phyloP scores from a whole-genome alignment of 805 yeast species.

The Hanseniaspora pseudoguilliermondii region DNA sequence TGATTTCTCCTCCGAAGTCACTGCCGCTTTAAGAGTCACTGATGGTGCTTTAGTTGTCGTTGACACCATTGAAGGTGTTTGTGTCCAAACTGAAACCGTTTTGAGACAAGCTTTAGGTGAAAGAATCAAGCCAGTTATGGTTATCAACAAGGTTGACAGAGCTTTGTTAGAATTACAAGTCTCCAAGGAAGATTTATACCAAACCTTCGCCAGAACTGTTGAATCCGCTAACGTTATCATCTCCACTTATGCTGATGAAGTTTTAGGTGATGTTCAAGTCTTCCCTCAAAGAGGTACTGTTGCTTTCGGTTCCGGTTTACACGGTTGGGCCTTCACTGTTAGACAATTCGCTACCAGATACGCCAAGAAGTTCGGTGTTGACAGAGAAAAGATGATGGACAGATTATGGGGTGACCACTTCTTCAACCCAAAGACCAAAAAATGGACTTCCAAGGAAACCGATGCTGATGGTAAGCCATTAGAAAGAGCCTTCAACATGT shows the following conservation, averaged over 20 bases:
- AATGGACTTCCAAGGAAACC: conserved; percentile 93
- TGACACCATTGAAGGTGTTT: conserved; percentile 99
- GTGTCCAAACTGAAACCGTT: conserved; percentile 99
- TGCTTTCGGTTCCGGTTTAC: conserved; percentile 99
- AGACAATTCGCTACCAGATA: conserved; percentile 97
- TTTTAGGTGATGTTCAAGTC: conserved; percentile 92
- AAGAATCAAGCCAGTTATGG: conserved; percentile 97
- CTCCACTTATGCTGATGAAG: conserved; percentile 83
- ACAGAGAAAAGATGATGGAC: conserved; percentile 94
- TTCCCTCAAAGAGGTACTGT: conserved; percentile 99
- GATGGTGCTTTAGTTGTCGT: conserved; percentile 99
- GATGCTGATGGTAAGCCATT: conserved; percentile 90
- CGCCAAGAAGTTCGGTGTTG: conserved; percentile 99
- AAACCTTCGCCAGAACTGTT: conserved; percentile 95
- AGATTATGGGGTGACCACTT: conserved; percentile 99
- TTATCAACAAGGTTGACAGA: conserved; percentile 98
- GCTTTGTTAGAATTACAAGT: conserved; percentile 98
- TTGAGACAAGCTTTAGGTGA: conserved; percentile 98
- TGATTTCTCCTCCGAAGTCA: conserved; percentile 99
- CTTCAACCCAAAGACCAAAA: conserved; percentile 99
- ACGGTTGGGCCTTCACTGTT: conserved; percentile 99
- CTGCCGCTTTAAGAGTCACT: conserved; percentile 99
- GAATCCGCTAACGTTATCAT: conserved; percentile 98
- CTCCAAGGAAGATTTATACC: conserved; percentile 97
- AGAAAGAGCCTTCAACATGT: conserved; percentile 99